Conservation (phyloP, 1,139 yeast genomes). For the Sugiyamaella japonica region DNA sequence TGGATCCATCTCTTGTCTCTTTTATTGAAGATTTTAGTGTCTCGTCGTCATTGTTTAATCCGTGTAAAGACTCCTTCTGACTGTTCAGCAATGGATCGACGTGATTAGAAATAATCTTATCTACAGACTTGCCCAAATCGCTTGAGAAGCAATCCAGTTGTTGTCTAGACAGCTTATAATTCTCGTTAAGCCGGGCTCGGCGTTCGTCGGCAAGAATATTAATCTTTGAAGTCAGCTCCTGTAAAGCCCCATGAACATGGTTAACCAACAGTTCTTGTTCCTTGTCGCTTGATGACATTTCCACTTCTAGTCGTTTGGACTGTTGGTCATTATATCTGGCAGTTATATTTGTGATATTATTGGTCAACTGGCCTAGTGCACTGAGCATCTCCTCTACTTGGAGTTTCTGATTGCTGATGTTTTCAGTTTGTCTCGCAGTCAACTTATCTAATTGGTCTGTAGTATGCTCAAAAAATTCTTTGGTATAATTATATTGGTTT, state of each 20-base stretch:
- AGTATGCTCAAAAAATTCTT: constrained; percentile 1
- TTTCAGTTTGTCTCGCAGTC: neutral
- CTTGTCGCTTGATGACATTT: constrained; percentile 4
- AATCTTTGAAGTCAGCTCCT: constrained; percentile 11
- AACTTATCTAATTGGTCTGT: neutral
- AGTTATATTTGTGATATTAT: constrained; percentile 2
- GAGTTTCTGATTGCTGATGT: neutral
- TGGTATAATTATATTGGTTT: constrained; percentile 9
- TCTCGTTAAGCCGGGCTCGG: neutral
- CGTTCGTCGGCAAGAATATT: constrained; percentile 12
- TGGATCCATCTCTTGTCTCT: constrained; percentile 2
- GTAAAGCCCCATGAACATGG: constrained; percentile 5
- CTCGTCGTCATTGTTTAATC: neutral
- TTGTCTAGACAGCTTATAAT: constrained; percentile 1
- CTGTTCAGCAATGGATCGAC: constrained; percentile 1
- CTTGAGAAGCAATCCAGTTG: neutral
- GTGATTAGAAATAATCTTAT: constrained; percentile 2
- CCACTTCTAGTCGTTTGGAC: neutral
- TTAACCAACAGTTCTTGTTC: constrained; percentile 10
- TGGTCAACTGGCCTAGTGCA: constrained; percentile 3
- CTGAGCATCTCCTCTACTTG: constrained; percentile 10
- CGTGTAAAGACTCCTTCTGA: constrained; percentile 2
- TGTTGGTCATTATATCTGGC: constrained; percentile 9
- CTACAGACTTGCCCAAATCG: neutral
- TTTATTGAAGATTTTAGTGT: constrained; percentile 2